Evolutionary conservation across 495 filamentous ascomycete species (phyloP).

Genomic region (Aspergillus saccharolyticus): DNA sequence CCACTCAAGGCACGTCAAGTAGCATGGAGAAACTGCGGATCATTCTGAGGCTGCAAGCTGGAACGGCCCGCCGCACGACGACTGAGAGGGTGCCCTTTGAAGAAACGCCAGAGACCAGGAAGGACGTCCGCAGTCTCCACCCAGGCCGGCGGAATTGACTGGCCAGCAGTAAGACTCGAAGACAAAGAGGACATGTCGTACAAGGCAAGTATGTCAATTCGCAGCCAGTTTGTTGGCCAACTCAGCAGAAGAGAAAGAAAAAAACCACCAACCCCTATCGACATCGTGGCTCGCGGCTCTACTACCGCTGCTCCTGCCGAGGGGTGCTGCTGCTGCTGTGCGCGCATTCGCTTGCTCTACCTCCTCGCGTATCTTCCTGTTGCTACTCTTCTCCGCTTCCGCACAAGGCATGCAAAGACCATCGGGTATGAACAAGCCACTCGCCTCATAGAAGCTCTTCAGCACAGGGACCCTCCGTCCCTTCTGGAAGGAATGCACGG

Average conservation of each 20-base stretch:
- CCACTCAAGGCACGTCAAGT: constrained; percentile 31
- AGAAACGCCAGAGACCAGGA: constrained; percentile 35
- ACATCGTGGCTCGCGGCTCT: constrained; percentile 3
- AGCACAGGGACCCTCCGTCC: constrained; percentile 6
- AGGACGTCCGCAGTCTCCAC: constrained; percentile 21
- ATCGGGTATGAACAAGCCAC: constrained; percentile 24
- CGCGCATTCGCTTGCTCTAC: neutral
- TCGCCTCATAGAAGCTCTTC: constrained; percentile 22
- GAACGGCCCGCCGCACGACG: constrained; percentile 48
- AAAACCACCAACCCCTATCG: constrained; percentile 2
- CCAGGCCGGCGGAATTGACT: constrained; percentile 17
- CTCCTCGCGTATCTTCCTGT: neutral
- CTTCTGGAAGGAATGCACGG: constrained; percentile 17
- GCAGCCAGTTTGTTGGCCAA: constrained; percentile 6
- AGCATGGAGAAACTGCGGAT: constrained; percentile 43
- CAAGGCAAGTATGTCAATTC: constrained; percentile 9
- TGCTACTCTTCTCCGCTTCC: constrained; percentile 7
- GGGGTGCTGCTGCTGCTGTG: neutral
- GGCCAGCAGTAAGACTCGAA: constrained; percentile 12
- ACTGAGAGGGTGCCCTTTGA: constrained; percentile 36
- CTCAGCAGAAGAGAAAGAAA: neutral
- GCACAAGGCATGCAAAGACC: constrained; percentile 5
- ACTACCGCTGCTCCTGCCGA: no score
- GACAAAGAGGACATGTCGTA: constrained; percentile 14
- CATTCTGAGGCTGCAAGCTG: constrained; percentile 50